Evolutionary conservation across 1,139 yeast species (phyloP).

Genomic region (Spencermartinsiella ligniputridi): DNA sequence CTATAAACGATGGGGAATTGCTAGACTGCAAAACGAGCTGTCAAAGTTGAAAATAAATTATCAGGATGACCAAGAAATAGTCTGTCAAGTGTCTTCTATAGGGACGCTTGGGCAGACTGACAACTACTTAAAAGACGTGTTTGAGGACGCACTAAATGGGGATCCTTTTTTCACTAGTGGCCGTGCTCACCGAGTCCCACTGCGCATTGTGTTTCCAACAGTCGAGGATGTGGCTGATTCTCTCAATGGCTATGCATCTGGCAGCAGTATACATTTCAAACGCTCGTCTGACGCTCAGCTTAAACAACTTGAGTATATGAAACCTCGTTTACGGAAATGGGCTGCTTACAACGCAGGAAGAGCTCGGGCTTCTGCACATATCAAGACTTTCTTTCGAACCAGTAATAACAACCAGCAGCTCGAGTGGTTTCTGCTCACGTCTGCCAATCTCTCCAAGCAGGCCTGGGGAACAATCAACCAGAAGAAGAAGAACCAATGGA

Average conservation of each 20-base stretch:
- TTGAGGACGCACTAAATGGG: slow-evolving; percentile 22
- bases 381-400: slow-evolving; percentile 31
- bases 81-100: slow-evolving; percentile 32
- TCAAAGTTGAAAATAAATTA: slow-evolving; percentile 7
- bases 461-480: slow-evolving; percentile 34
- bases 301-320: slow-evolving; percentile 24
- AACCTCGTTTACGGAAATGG: slow-evolving; percentile 29
- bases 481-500: slow-evolving; percentile 20
- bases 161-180: slow-evolving; percentile 6
- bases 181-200: slow-evolving; percentile 3
- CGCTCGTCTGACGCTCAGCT: slow-evolving; percentile 15
- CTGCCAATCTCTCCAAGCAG: slow-evolving; percentile 34
- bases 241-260: slow-evolving; percentile 31
- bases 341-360: slow-evolving; percentile 28
- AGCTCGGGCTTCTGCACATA: slow-evolving; percentile 33
- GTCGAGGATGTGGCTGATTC: slow-evolving; percentile 28
- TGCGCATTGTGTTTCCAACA: slow-evolving; percentile 31
- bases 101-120: slow-evolving; percentile 26
- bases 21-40: slow-evolving; percentile 20
- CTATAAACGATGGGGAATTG: slow-evolving; percentile 25
- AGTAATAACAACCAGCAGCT: slow-evolving; percentile 15
- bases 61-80: slow-evolving; percentile 16
- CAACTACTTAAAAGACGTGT: slow-evolving; percentile 20
- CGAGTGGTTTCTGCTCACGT: slow-evolving; percentile 32
- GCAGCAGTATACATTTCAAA: slow-evolving; percentile 29